Percentiles rank a stretch among this genome's conserved stretches.
These are phyloP conservation scores for Fraxinus baroniana DNA, from an alignment of 305 asterid genomes.

Conservation along the genomic window DNA sequence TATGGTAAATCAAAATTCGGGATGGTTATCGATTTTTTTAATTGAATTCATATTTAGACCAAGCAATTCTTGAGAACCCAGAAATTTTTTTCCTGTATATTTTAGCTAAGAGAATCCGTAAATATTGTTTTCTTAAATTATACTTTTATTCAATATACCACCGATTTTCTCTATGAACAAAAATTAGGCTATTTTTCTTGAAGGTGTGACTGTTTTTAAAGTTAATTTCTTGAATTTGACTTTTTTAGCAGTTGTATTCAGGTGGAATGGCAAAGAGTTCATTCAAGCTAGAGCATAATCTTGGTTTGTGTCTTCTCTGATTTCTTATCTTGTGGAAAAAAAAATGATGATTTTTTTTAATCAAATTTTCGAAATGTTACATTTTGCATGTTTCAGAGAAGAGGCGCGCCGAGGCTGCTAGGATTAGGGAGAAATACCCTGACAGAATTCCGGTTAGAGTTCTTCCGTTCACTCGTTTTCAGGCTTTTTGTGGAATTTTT, in stretches of 20 bases:
- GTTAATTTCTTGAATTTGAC: neutral
- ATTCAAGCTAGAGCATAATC: conserved; percentile 29
- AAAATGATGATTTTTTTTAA: neutral
- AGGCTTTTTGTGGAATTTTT: neutral
- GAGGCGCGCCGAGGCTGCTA: conserved; percentile 38
- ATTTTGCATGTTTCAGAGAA: conserved; percentile 17
- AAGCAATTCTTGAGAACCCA: neutral
- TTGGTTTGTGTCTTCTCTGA: conserved; percentile 17
- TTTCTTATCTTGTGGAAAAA: neutral
- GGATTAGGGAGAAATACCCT: conserved; percentile 37
- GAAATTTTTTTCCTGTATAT: neutral
- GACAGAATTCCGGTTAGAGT: conserved; percentile 38
- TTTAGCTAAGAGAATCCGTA: neutral
- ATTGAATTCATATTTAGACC: neutral
- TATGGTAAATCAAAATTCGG: neutral
- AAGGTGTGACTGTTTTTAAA: neutral
- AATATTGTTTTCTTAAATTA: neutral
- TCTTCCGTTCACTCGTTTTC: neutral
- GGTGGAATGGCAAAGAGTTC: conserved; percentile 26
- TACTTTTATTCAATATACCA: neutral
- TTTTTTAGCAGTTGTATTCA: conserved; percentile 2
- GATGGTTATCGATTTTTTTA: neutral
- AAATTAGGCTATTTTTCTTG: neutral
- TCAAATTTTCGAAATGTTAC: neutral
- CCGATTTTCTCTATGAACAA: neutral